Base-by-base conservation (phyloP, 1,139 yeast genomes). In the Yamadazyma sp. region DNA sequence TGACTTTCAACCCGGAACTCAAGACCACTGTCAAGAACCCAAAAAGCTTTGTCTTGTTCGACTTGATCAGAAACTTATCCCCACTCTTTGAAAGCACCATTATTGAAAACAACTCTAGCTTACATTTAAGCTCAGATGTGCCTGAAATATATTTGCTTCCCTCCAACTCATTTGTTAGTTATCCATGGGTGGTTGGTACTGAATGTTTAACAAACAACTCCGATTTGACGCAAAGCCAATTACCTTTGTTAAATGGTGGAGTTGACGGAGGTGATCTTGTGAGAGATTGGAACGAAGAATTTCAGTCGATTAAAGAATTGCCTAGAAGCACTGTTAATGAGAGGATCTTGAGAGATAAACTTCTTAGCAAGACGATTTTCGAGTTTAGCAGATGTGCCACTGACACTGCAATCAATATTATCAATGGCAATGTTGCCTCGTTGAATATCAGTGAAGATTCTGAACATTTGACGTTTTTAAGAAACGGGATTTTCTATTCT, bases 201-300 rank as follows among this genome's bases (percentile, higher is more conserved):
- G 47, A 41, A 37, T 51, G 47, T 20, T 41, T 55, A 10, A 47
- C 50, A 22, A 56, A 58, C 36, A 46, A 54, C 14, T 78, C 92
- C 3, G 95, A 86, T 52, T 52, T 74, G 31, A 80, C 86, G 13
- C 73, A 83, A 52, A 64, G 79, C 33, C 94, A 84, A 62, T 66
- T 75, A 35, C 73, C 75, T n/a, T 62, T 69, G 34, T 61, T 80
- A 29, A 49, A 62, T 29, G 74, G 77, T 46, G 86, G 86, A 23
- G 70, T 73, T 20, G 85, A 79, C 48, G 82, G 81, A 17, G 74
- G 78, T 16, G 81, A 71, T 38, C 55, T 67, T 24, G 73, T 69
- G 42, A 79, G 82, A 51, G 96, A 89, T 52, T 90, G 95, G 89
- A 89, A 89, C 57, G 96, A 86, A 48, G 97, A 92, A 51, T 80